Percentiles rank a stretch among this genome's conserved stretches.
phyloP scores from a whole-genome alignment of 768 basidiomycete species.

The Psilocybe cyanescens region DNA sequence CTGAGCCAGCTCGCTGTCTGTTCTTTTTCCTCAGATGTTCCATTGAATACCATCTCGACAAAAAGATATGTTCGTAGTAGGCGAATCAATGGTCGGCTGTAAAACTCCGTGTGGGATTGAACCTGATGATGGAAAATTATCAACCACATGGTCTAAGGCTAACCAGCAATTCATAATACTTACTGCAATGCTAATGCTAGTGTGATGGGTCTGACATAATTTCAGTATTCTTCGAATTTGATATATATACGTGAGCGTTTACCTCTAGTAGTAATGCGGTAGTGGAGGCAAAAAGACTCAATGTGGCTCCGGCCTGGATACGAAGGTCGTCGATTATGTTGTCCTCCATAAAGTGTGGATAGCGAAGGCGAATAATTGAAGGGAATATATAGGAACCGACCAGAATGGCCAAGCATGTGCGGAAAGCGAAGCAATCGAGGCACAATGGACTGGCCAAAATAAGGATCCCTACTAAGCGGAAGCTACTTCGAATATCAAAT shows the following conservation, averaged over 20 bases:
- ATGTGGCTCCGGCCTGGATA: background rate
- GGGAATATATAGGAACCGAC: background rate
- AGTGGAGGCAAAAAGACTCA: background rate
- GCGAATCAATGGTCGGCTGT: background rate
- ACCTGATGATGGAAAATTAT: background rate
- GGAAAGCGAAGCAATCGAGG: background rate
- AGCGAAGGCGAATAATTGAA: background rate
- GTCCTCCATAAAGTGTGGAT: background rate
- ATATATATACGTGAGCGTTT: background rate
- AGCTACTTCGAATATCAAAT: background rate
- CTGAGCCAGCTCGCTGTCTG: background rate
- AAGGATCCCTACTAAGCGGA: background rate
- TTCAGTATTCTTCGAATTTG: background rate
- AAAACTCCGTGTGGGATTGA: background rate
- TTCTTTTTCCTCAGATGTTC: constrained; percentile 6
- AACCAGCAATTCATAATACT: background rate
- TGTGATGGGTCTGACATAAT: background rate
- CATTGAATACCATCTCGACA: background rate
- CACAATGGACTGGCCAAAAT: background rate
- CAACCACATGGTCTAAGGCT: too few species aligned
- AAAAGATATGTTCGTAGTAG: background rate
- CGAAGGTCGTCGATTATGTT: constrained; percentile 3
- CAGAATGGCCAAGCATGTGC: background rate
- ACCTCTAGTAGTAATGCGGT: constrained; percentile 3
- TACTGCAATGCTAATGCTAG: constrained; percentile 1